These are phyloP conservation scores for Phaeosphaeria sp. DNA, from an alignment of 2,329 filamentous ascomycete species.

Conservation along the genomic window DNA sequence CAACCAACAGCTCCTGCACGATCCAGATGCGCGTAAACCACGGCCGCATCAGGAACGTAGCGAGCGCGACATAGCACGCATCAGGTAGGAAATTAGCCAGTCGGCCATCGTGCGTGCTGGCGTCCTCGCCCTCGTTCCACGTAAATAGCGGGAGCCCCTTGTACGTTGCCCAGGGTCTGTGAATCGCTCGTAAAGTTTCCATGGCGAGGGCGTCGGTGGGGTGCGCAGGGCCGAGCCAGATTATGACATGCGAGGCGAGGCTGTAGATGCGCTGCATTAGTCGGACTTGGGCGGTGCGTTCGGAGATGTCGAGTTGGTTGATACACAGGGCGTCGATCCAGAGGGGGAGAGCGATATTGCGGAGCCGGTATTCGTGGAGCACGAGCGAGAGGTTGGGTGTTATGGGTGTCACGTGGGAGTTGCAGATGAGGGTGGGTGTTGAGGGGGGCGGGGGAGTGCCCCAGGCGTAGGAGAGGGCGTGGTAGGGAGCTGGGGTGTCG, in stretches of 20 bases:
- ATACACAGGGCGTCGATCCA: conserved; percentile 1
- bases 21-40: conserved; percentile 15
- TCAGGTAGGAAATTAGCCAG: not conserved
- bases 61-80: conserved; percentile 1
- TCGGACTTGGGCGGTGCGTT: conserved; percentile 10
- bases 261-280: conserved; percentile 10
- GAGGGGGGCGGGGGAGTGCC: not conserved
- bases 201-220: not conserved
- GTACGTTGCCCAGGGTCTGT: conserved; percentile 5
- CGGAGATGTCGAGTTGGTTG: not conserved
- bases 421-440: not conserved
- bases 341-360: not conserved
- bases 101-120: not conserved
- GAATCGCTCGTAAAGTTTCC: conserved; percentile 1
- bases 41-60: conserved; percentile 5
- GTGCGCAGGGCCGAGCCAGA: conserved; percentile 4
- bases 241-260: not conserved
- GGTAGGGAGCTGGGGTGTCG: not conserved
- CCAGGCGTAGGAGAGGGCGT: conserved; percentile 2
- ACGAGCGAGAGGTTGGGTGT: not conserved
- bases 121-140: not conserved
- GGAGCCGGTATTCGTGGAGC: not conserved
- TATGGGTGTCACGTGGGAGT: not conserved
- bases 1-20: conserved; percentile 1
- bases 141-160: not conserved